phyloP scores from a whole-genome alignment of 2,329 filamentous ascomycete genomes.

The Aspergillus nomiae region DNA sequence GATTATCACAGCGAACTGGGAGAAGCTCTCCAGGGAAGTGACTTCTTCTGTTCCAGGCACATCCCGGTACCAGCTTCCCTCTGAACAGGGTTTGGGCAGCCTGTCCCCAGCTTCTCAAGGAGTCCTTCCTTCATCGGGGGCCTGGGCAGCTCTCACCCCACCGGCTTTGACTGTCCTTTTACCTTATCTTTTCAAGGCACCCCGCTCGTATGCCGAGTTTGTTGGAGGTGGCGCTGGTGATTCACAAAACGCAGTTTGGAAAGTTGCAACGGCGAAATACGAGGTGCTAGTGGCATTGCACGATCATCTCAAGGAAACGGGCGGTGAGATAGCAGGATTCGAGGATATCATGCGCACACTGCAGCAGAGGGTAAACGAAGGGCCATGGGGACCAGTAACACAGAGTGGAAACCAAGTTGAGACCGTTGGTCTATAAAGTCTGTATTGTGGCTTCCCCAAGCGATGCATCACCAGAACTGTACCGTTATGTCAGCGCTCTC shows the following conservation, averaged over 20 bases:
- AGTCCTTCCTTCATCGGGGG: conserved; percentile 46
- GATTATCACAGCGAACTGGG: conserved; percentile 59
- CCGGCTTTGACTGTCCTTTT: conserved; percentile 53
- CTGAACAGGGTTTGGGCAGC: conserved; percentile 41
- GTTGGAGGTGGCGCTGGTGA: conserved; percentile 59
- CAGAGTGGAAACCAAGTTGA: conserved; percentile 37
- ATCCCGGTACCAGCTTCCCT: conserved; percentile 41
- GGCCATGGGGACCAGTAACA: conserved; percentile 41
- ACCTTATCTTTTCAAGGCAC: conserved; percentile 59
- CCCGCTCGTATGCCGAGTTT: conserved; percentile 59
- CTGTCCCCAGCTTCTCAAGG: conserved; percentile 38
- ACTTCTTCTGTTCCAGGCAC: conserved; percentile 21
- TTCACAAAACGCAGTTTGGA: conserved; percentile 59
- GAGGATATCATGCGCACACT: conserved; percentile 45
- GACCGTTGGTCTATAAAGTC: conserved; percentile 35
- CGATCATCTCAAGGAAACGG: conserved; percentile 41
- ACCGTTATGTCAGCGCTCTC: not conserved
- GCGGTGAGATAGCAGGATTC: conserved; percentile 35
- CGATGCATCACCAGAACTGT: not conserved
- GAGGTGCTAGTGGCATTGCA: conserved; percentile 57
- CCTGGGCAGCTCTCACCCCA: conserved; percentile 56
- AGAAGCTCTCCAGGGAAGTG: conserved; percentile 36
- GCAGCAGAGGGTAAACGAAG: conserved; percentile 43
- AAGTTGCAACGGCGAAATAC: conserved; percentile 59
- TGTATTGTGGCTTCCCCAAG: not conserved